Evolutionary conservation across 495 filamentous ascomycete species (phyloP).

Genomic region (Tuber brumale): DNA sequence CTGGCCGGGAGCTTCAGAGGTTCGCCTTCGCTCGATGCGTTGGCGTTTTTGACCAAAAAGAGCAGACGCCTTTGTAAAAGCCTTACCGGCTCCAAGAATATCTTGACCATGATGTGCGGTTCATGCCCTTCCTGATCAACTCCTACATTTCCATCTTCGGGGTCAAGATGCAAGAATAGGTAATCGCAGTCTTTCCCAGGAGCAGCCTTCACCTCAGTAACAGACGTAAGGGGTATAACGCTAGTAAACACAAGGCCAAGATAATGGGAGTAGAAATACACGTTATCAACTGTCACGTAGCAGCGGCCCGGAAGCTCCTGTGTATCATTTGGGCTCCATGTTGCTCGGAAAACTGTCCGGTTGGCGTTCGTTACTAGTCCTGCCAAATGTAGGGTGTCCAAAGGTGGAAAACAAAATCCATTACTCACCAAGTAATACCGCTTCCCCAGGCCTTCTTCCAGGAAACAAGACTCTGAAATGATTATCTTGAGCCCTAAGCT

Average conservation of each 20-base stretch:
- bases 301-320: conserved; percentile 81
- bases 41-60: conserved; percentile 69
- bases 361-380: background rate
- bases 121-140: conserved; percentile 49
- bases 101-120: conserved; percentile 69
- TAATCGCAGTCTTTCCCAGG: conserved; percentile 88
- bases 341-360: conserved; percentile 57
- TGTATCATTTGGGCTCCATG: conserved; percentile 67
- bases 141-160: conserved; percentile 52
- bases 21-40: conserved; percentile 42
- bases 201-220: conserved; percentile 82
- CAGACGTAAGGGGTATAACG: conserved; percentile 60
- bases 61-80: conserved; percentile 78
- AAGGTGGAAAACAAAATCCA: background rate
- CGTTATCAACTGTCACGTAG: conserved; percentile 74
- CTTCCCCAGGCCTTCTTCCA: conserved; percentile 62
- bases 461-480: conserved; percentile 92
- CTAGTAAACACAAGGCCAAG: conserved; percentile 85
- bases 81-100: conserved; percentile 79
- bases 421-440: conserved; percentile 55
- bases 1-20: conserved; percentile 26
- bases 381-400: background rate
- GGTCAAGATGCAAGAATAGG: conserved; percentile 75
- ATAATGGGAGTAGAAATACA: conserved; percentile 95
- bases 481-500: conserved; percentile 78